These are phyloP conservation scores for Cryoendolithus antarcticus DNA, from an alignment of 2,329 filamentous ascomycete genomes.

Conservation along the genomic window DNA sequence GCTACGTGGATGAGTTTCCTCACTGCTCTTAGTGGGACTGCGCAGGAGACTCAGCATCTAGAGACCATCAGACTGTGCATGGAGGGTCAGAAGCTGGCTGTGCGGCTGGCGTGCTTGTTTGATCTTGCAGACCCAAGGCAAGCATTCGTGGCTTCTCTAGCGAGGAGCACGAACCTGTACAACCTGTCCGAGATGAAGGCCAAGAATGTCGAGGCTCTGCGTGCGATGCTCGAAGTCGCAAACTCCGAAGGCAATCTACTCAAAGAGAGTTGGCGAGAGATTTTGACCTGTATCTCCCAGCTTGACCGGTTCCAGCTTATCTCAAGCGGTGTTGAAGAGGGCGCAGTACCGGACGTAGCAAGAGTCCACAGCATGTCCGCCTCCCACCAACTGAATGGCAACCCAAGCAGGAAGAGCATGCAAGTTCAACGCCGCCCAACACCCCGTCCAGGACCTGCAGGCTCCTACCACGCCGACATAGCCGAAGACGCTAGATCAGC, in stretches of 20 bases:
- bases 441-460: conserved; percentile 28
- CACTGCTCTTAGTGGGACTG: conserved; percentile 82
- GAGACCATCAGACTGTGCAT: conserved; percentile 87
- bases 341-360: conserved; percentile 80
- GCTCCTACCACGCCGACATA: conserved; percentile 57
- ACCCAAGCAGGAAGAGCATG: conserved; percentile 26
- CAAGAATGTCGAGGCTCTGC: conserved; percentile 92
- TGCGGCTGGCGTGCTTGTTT: conserved; percentile 85
- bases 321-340: conserved; percentile 87
- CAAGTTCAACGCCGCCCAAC: conserved; percentile 45
- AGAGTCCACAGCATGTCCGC: conserved; percentile 39
- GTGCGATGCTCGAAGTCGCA: conserved; percentile 80
- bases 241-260: conserved; percentile 85
- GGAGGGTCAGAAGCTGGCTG: conserved; percentile 88
- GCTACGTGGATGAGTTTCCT: conserved; percentile 99
- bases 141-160: conserved; percentile 85
- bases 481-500: conserved; percentile 86
- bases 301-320: conserved; percentile 91
- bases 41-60: conserved; percentile 85
- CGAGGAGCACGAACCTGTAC: conserved; percentile 89
- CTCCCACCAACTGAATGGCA: conserved; percentile 4
- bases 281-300: conserved; percentile 89
- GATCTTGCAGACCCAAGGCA: conserved; percentile 86
- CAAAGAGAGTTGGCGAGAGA: conserved; percentile 85
- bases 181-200: conserved; percentile 90